Conservation (phyloP, 202 grass and related monocot species). For the Brachypodium distachyon region DNA sequence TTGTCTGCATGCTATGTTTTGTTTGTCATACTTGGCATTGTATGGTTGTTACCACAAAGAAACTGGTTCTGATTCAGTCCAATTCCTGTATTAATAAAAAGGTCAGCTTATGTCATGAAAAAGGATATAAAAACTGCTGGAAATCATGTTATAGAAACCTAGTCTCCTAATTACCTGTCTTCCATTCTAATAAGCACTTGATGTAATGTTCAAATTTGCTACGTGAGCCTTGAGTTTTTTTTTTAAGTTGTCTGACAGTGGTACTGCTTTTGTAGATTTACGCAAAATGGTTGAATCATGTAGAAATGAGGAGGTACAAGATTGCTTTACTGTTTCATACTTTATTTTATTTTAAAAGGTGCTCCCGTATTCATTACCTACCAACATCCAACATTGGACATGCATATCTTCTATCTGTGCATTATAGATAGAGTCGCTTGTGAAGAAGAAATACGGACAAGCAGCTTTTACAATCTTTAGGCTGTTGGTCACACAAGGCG, state of each 20-base stretch:
- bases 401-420: conserved; percentile 16
- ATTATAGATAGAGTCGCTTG: conserved; percentile 59
- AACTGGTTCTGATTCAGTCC: not conserved
- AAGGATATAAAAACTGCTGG: not conserved
- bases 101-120: too few relatives aligned
- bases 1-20: not conserved
- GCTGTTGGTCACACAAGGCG: conserved; percentile 39
- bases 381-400: not conserved
- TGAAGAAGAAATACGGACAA: conserved; percentile 72
- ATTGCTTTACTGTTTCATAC: not conserved
- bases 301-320: conserved; percentile 69
- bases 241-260: conserved; percentile 23
- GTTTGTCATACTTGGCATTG: not conserved
- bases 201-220: not conserved
- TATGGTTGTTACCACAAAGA: not conserved
- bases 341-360: not conserved
- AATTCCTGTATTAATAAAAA: not conserved
- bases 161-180: not conserved
- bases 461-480: conserved; percentile 79
- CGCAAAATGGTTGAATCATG: conserved; percentile 51
- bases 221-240: conserved; percentile 1
- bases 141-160: not conserved
- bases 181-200: not conserved
- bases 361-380: not conserved
- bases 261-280: conserved; percentile 60